These are phyloP conservation scores for Sporobolus alterniflorus DNA, from an alignment of 202 grass and related monocot genomes.

Conservation along the genomic window DNA sequence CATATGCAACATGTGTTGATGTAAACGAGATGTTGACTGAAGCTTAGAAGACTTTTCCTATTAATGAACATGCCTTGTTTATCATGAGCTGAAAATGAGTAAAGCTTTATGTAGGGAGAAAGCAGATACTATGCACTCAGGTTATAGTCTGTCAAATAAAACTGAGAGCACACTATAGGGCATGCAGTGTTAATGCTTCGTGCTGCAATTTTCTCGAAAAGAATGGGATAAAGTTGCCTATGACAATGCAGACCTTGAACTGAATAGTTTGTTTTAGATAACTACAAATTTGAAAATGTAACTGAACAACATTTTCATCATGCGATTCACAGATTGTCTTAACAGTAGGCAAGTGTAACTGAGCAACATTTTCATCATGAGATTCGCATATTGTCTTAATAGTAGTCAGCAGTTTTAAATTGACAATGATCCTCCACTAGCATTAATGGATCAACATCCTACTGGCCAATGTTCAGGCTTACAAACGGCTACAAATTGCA, in stretches of 20 bases:
- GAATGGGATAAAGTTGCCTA: not conserved
- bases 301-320: no score
- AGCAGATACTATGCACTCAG: not conserved
- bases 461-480: not conserved
- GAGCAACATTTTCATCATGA: not conserved
- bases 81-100: constrained; percentile 35
- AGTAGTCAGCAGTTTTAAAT: not conserved
- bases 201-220: not conserved
- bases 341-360: no score
- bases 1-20: constrained; percentile 33
- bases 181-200: not conserved
- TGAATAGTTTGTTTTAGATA: not conserved
- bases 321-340: no score
- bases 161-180: not conserved
- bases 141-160: not conserved
- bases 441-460: not conserved
- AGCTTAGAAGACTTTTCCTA: constrained; percentile 47
- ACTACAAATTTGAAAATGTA: not conserved
- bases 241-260: not conserved
- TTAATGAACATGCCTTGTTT: constrained; percentile 31
- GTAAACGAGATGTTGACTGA: constrained; percentile 44
- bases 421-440: not conserved
- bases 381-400: not conserved
- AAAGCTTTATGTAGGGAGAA: constrained; percentile 26
- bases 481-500: not conserved